phyloP scores from a whole-genome alignment of 768 basidiomycete species.

The Hydnomerulius pinastri region DNA sequence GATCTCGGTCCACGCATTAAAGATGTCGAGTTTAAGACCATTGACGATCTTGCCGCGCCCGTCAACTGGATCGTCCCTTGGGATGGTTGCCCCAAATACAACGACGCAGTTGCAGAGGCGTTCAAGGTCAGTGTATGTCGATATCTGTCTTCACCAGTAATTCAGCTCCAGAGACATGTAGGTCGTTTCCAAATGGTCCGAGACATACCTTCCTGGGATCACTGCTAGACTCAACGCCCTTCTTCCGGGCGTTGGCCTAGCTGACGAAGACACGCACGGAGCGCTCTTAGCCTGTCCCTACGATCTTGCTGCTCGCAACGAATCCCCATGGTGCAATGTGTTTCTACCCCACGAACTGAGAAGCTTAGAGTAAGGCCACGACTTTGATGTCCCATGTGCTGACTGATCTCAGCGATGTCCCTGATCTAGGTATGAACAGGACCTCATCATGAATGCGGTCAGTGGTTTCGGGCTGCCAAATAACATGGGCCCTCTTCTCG shows the following conservation, averaged over 20 bases:
- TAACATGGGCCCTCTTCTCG: constrained; percentile 32
- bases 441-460: constrained; percentile 34
- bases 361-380: constrained; percentile 36
- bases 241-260: constrained; percentile 31
- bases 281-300: constrained; percentile 40
- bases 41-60: constrained; percentile 32
- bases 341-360: constrained; percentile 33
- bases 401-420: neutral
- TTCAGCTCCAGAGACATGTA: neutral
- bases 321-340: constrained; percentile 37
- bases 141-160: neutral
- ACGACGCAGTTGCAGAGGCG: neutral
- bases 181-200: constrained; percentile 27
- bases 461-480: constrained; percentile 33
- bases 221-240: constrained; percentile 35
- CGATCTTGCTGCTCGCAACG: constrained; percentile 33
- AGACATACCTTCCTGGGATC: constrained; percentile 37
- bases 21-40: constrained; percentile 24
- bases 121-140: neutral
- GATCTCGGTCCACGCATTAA: constrained; percentile 33
- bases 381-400: neutral
- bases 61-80: constrained; percentile 38
- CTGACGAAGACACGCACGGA: constrained; percentile 33
- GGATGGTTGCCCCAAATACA: constrained; percentile 29
- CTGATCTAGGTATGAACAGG: constrained; percentile 32